Evolutionary conservation across 371 early-diverging fungal genomes (phyloP).

Genomic region (Gilbertella persicaria): DNA sequence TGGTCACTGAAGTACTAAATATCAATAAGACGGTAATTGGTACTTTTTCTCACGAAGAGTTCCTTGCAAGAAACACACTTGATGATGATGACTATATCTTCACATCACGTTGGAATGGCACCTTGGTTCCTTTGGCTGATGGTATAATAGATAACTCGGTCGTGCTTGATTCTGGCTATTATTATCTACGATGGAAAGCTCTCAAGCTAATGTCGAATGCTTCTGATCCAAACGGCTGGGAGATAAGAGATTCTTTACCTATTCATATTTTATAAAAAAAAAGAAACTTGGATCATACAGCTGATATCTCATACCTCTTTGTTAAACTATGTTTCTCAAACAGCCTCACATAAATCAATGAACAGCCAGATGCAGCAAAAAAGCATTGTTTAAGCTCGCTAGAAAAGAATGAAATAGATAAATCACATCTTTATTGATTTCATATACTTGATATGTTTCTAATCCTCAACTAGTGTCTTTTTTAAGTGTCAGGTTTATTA

Average conservation of each 20-base stretch:
- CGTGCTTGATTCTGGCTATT: slow-evolving; percentile 8
- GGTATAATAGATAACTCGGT: neutral
- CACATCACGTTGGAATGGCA: slow-evolving; percentile 22
- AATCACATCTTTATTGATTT: too few species aligned
- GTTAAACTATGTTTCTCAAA: too few species aligned
- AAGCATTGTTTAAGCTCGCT: too few species aligned
- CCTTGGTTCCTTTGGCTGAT: slow-evolving; percentile 14
- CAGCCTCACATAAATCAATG: too few species aligned
- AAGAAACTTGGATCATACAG: neutral
- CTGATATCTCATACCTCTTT: neutral
- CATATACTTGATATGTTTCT: too few species aligned
- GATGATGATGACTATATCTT: slow-evolving; percentile 4
- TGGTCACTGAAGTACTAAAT: slow-evolving; percentile 21
- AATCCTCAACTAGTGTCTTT: too few species aligned
- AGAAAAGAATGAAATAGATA: too few species aligned
- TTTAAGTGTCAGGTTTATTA: too few species aligned
- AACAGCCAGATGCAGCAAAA: too few species aligned
- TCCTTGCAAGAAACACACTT: slow-evolving; percentile 20
- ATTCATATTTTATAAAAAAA: slow-evolving; percentile 11
- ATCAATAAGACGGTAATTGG: slow-evolving; percentile 5
- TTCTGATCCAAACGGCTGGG: slow-evolving; percentile 14
- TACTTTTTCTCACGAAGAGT: slow-evolving; percentile 4
- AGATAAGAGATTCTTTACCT: slow-evolving; percentile 13
- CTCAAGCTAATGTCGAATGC: slow-evolving; percentile 23
- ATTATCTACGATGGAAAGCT: slow-evolving; percentile 23